Percentiles rank a stretch among this genome's conserved stretches.
phyloP scores from a whole-genome alignment of 257 asterid genomes.

The Ocimum tenuiflorum region DNA sequence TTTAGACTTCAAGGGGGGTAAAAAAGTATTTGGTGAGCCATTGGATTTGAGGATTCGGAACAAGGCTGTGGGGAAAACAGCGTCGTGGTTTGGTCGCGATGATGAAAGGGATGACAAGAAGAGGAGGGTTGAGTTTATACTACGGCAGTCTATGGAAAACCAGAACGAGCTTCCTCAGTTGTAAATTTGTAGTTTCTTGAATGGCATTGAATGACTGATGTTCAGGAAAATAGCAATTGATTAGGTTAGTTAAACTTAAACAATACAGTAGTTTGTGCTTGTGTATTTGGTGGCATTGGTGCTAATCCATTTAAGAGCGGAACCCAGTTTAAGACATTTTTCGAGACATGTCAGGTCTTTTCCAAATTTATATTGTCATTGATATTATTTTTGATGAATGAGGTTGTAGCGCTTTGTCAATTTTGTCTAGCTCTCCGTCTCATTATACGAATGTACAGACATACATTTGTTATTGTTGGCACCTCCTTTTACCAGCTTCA shows the following conservation, averaged over 20 bases:
- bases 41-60: slow-evolving; percentile 76
- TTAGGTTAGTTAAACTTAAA: slow-evolving; percentile 54
- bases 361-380: slow-evolving; percentile 25
- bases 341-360: slow-evolving; percentile 42
- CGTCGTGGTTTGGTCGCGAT: slow-evolving; percentile 61
- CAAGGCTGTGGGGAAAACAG: slow-evolving; percentile 44
- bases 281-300: slow-evolving; percentile 60
- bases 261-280: slow-evolving; percentile 44
- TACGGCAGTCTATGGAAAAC: slow-evolving; percentile 65
- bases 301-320: slow-evolving; percentile 38
- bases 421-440: too few relatives aligned
- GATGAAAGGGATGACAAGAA: slow-evolving; percentile 88
- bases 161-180: slow-evolving; percentile 78
- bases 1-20: slow-evolving; percentile 65
- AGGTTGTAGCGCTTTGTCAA: slow-evolving; percentile 29
- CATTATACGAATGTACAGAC: too few relatives aligned
- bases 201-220: slow-evolving; percentile 35
- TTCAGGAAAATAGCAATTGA: slow-evolving; percentile 40
- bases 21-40: slow-evolving; percentile 66
- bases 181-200: slow-evolving; percentile 58
- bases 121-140: slow-evolving; percentile 75
- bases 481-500: background rate
- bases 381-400: slow-evolving; percentile 27
- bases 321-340: slow-evolving; percentile 43
- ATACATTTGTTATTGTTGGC: background rate